Evolutionary conservation across 352 stramenopile species (phyloP).

Genomic region (Phytophthora palmivora): DNA sequence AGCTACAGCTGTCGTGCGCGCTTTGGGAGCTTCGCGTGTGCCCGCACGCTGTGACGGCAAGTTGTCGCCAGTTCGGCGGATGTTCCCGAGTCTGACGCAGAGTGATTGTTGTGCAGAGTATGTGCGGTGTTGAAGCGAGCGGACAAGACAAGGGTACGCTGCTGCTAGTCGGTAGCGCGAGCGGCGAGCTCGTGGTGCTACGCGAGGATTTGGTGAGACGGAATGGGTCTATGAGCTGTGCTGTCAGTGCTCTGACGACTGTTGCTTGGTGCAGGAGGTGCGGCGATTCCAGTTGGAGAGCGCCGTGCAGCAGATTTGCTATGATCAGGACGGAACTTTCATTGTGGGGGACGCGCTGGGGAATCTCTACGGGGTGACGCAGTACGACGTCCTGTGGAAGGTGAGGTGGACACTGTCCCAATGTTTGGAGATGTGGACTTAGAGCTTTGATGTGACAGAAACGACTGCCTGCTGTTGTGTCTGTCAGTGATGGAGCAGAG

Average conservation of each 20-base stretch:
- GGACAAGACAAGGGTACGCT: slow-evolving; percentile 31
- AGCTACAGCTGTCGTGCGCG: slow-evolving; percentile 24
- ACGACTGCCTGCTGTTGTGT: slow-evolving; percentile 16
- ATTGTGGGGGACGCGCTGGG: slow-evolving; percentile 51
- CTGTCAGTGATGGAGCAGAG: slow-evolving; percentile 9
- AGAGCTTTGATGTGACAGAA: slow-evolving; percentile 19
- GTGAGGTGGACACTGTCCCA: slow-evolving; percentile 13
- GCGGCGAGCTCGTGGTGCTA: slow-evolving; percentile 58
- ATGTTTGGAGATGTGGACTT: background rate
- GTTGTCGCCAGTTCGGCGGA: slow-evolving; percentile 19
- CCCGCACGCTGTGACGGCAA: slow-evolving; percentile 36
- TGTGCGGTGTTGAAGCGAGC: slow-evolving; percentile 36
- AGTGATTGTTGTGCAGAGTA: slow-evolving; percentile 36
- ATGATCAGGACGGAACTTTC: slow-evolving; percentile 44
- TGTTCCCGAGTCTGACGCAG: slow-evolving; percentile 16
- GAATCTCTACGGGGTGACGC: slow-evolving; percentile 59
- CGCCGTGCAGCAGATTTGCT: slow-evolving; percentile 47
- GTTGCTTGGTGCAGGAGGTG: slow-evolving; percentile 40
- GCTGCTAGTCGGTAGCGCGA: slow-evolving; percentile 46
- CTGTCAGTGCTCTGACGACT: slow-evolving; percentile 1
- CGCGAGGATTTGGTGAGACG: slow-evolving; percentile 39
- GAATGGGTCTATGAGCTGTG: background rate
- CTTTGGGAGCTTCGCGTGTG: slow-evolving; percentile 24
- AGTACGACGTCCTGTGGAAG: slow-evolving; percentile 66
- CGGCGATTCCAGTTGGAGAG: slow-evolving; percentile 59